Base-by-base conservation (phyloP, 495 filamentous ascomycete genomes). In the Talaromyces trachyspermus region DNA sequence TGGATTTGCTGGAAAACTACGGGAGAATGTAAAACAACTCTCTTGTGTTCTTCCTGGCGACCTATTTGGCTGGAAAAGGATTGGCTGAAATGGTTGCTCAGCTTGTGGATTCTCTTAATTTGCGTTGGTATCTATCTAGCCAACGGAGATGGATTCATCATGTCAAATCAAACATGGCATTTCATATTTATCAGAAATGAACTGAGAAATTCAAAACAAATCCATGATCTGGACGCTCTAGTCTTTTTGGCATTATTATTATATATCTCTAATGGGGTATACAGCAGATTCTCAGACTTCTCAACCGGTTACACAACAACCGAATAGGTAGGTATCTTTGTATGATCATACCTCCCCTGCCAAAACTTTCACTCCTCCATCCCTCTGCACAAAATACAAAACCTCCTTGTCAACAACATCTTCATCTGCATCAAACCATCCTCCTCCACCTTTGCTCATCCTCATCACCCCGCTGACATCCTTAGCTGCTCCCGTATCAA, bases 401-500 rank as follows among this genome's bases (percentile, higher is more conserved):
- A 84, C 78, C 62, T 96, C 90, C 52, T 69, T 78, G 43, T 85
- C 81, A 49, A 80, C 66, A 56, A 68, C 46, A 40, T 42, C 46
- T n/a, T 49, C 53, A n/a, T 49, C 61, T 14, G 52, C 61, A 4
- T 32, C 66, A 18, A 59, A 61, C 25, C 56, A 65, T 53, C 59
- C 68, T 20, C 67, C 74, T 43, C 69, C 73, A 5, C 81, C 80
- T 18, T 67, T 71, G 7, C 84, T 88, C 43, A 94, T 76, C 54
- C 91, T 76, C 46, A 95, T 52, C 27, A 95, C 86, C 7, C 92
- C 91, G 68, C 86, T 95, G 19, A 96, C 86, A 71, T 97, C 91
- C 62, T 75, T 84, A 43, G 91, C 92, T 12, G 80, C 75, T 1
- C 91, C 91, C 0, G 88, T 95, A 55, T 90, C 87, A 49, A 97